These are phyloP conservation scores for Ramularia endophylla DNA, from an alignment of 2,329 filamentous ascomycete genomes.

Conservation along the genomic window DNA sequence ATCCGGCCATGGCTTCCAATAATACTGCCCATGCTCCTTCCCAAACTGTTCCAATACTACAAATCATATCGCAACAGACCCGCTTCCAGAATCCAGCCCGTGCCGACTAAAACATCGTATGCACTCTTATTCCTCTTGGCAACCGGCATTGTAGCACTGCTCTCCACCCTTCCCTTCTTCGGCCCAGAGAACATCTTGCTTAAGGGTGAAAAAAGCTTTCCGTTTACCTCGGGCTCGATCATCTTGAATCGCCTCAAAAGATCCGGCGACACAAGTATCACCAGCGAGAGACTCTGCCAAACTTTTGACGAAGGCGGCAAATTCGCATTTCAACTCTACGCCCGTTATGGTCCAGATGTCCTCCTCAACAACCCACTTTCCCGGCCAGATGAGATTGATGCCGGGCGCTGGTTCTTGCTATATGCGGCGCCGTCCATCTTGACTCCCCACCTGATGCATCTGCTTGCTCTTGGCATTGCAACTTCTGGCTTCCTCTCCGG, in stretches of 20 bases:
- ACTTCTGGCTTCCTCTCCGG: constrained; percentile 66
- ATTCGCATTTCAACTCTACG: constrained; percentile 72
- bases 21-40: constrained; percentile 45
- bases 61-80: constrained; percentile 45
- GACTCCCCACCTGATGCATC: constrained; percentile 73
- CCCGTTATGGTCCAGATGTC: constrained; percentile 71
- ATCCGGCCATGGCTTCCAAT: not conserved
- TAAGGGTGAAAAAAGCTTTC: constrained; percentile 71
- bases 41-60: constrained; percentile 60
- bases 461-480: constrained; percentile 63
- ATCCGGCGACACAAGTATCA: constrained; percentile 51
- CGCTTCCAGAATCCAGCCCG: constrained; percentile 40
- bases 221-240: constrained; percentile 70
- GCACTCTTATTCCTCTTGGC: constrained; percentile 56
- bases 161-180: constrained; percentile 61
- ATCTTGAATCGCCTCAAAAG: constrained; percentile 69
- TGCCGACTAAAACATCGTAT: constrained; percentile 50
- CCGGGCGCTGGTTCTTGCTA: constrained; percentile 64
- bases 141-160: constrained; percentile 47
- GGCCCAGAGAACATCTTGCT: constrained; percentile 76
- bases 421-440: constrained; percentile 72
- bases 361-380: constrained; percentile 72
- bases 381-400: constrained; percentile 38
- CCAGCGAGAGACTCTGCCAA: constrained; percentile 60
- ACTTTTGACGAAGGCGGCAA: constrained; percentile 58